A percentile compares a stretch with the other conserved stretches of the same genome.
phyloP scores from a whole-genome alignment of 192 early-diverging fungal genomes.

The Helicostylum pulchrum region DNA sequence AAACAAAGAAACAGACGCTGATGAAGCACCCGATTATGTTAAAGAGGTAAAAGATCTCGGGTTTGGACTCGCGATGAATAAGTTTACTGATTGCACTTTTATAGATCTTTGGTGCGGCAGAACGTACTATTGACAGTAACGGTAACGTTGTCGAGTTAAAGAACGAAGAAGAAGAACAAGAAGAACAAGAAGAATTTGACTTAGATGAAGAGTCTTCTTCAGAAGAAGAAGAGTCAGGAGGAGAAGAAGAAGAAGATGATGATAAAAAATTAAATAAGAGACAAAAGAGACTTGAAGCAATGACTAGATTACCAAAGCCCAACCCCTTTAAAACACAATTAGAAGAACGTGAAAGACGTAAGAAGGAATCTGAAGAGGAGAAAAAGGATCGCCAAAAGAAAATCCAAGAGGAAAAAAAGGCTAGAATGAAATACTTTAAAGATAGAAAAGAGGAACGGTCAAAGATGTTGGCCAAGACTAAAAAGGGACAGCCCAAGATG shows the following conservation, averaged over 20 bases:
- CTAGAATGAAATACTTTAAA: slow-evolving; percentile 29
- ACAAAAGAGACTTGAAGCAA: slow-evolving; percentile 6
- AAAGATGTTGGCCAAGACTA: slow-evolving; percentile 36
- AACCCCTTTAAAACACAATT: slow-evolving; percentile 35
- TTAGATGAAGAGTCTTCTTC: slow-evolving; percentile 18
- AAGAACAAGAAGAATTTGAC: slow-evolving; percentile 21
- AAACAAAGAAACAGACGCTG: slow-evolving; percentile 20
- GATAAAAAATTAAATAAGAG: slow-evolving; percentile 1
- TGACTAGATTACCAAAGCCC: slow-evolving; percentile 15
- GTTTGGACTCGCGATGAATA: background rate
- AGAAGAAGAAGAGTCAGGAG: slow-evolving; percentile 17
- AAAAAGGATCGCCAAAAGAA: slow-evolving; percentile 17
- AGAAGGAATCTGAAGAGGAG: slow-evolving; percentile 16
- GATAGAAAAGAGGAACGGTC: slow-evolving; percentile 29
- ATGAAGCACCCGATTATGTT: slow-evolving; percentile 38
- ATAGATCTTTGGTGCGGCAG: slow-evolving; percentile 35
- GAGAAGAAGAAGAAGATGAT: slow-evolving; percentile 22
- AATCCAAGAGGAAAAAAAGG: slow-evolving; percentile 19
- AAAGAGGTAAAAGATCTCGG: slow-evolving; percentile 30
- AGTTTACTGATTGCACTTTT: background rate
- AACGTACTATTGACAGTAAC: slow-evolving; percentile 36
- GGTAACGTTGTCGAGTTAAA: slow-evolving; percentile 36
- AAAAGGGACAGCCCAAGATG: slow-evolving; percentile 36
- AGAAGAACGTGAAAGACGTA: slow-evolving; percentile 12
- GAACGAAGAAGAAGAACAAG: slow-evolving; percentile 18